phyloP scores from a whole-genome alignment of 2,329 filamentous ascomycete genomes.

The Blastomyces gilchristii region DNA sequence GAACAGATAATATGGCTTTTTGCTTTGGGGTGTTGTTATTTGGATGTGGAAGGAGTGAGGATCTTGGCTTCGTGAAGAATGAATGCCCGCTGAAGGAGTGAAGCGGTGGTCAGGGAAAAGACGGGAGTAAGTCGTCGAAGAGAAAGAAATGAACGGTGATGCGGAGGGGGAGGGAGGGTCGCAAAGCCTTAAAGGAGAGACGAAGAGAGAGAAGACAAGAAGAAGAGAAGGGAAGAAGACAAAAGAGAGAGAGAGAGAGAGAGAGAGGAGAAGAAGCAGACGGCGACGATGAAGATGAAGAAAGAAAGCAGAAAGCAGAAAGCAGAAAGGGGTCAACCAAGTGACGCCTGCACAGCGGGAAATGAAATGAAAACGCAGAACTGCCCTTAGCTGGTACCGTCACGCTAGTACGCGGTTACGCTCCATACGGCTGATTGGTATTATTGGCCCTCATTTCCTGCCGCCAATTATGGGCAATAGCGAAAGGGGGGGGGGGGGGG shows the following conservation, averaged over 20 bases:
- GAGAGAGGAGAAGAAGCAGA: no score
- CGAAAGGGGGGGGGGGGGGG: no score
- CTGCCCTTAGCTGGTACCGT: not conserved
- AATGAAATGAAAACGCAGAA: no score
- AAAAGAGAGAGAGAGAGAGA: not conserved
- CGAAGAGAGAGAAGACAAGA: slow-evolving; percentile 6
- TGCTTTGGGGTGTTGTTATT: no score
- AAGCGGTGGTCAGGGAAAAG: slow-evolving; percentile 24
- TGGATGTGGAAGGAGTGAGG: not conserved
- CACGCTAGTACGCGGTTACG: not conserved
- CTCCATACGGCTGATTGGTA: not conserved
- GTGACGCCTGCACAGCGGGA: no score
- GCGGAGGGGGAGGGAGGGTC: slow-evolving; percentile 4
- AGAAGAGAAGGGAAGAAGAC: slow-evolving; percentile 9
- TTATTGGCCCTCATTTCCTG: not conserved
- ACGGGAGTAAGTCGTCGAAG: not conserved
- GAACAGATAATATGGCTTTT: slow-evolving; percentile 10
- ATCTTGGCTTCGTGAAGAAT: slow-evolving; percentile 33
- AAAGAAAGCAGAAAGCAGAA: no score
- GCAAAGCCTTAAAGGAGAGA: slow-evolving; percentile 9
- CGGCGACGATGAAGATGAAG: no score
- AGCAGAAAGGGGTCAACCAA: no score
- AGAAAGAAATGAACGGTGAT: slow-evolving; percentile 1
- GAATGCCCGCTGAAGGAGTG: slow-evolving; percentile 71
- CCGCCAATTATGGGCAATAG: not conserved